These are phyloP conservation scores for Cylindrotheca closterium DNA, from an alignment of 108 stramenopile species.

Conservation along the genomic window DNA sequence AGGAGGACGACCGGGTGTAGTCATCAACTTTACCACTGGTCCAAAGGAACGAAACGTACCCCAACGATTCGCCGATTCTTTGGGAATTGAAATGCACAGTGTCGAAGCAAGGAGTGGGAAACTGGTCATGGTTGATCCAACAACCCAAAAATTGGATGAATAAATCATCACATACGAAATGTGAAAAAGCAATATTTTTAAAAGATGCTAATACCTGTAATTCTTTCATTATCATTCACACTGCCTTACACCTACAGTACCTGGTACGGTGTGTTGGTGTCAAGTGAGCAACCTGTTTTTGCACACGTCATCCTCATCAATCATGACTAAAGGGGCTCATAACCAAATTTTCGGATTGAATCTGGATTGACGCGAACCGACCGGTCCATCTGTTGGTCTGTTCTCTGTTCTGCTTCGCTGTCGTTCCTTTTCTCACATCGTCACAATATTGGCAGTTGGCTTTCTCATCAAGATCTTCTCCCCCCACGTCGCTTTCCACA, in stretches of 20 bases:
- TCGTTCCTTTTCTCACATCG: too few species aligned
- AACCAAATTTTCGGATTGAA: too few species aligned
- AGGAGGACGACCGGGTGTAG: slow-evolving; percentile 87
- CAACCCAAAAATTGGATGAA: slow-evolving; percentile 14
- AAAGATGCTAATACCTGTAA: background rate
- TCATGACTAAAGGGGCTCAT: too few species aligned
- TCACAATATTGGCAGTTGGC: too few species aligned
- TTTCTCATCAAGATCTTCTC: too few species aligned
- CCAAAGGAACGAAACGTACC: slow-evolving; percentile 78
- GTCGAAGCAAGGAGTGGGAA: slow-evolving; percentile 71
- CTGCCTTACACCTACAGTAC: background rate
- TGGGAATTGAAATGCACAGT: slow-evolving; percentile 68
- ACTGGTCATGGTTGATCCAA: slow-evolving; percentile 54
- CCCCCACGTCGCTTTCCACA: too few species aligned
- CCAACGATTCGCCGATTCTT: slow-evolving; percentile 54
- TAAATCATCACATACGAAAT: background rate
- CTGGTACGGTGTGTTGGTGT: background rate
- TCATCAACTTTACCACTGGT: slow-evolving; percentile 74
- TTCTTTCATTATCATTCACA: background rate
- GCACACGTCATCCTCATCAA: too few species aligned
- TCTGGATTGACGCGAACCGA: too few species aligned
- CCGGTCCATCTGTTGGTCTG: background rate
- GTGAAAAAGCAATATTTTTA: too few species aligned
- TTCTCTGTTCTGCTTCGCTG: background rate
- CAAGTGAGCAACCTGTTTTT: too few species aligned